These are phyloP conservation scores for Aquanectria penicillioides DNA, from an alignment of 2,329 filamentous ascomycete species.

Conservation along the genomic window DNA sequence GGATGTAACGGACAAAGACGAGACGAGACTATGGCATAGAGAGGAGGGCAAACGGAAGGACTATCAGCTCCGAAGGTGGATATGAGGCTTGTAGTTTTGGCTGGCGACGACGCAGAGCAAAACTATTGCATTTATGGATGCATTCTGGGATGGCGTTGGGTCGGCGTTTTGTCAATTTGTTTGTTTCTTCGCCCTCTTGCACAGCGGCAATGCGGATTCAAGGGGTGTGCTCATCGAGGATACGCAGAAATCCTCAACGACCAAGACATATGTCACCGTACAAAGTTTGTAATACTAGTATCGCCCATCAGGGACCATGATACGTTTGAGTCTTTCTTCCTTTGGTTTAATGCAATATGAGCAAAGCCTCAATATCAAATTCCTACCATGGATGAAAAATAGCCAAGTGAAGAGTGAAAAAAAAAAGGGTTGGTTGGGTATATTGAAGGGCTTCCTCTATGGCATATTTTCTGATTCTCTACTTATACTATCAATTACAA, in stretches of 20 bases:
- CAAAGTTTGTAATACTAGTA: slow-evolving; percentile 22
- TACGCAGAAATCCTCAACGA: not conserved
- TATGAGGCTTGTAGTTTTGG: not conserved
- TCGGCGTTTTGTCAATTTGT: slow-evolving; percentile 20
- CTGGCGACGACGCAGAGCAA: slow-evolving; percentile 9
- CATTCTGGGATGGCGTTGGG: slow-evolving; percentile 39
- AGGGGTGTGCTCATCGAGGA: slow-evolving; percentile 5
- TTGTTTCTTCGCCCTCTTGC: slow-evolving; percentile 13
- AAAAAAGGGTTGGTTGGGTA: slow-evolving; percentile 29
- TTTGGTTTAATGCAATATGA: too few species aligned
- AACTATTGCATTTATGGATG: slow-evolving; percentile 21
- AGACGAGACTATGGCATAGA: not conserved
- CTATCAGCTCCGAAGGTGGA: not conserved
- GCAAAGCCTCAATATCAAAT: too few species aligned
- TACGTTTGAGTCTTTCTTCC: slow-evolving; percentile 1
- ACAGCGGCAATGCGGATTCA: not conserved
- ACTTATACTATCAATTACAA: slow-evolving; percentile 23
- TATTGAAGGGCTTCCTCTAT: slow-evolving; percentile 32
- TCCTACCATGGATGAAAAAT: not conserved
- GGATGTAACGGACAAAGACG: not conserved
- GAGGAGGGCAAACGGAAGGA: not conserved
- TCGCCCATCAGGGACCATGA: not conserved
- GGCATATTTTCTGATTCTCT: slow-evolving; percentile 12
- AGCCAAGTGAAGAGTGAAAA: not conserved
- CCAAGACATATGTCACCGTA: not conserved